A percentile compares a stretch with the other conserved stretches of the same genome.
Evolutionary conservation across 192 early-diverging fungal species (phyloP).

Genomic region (Backusella tuberculispora): DNA sequence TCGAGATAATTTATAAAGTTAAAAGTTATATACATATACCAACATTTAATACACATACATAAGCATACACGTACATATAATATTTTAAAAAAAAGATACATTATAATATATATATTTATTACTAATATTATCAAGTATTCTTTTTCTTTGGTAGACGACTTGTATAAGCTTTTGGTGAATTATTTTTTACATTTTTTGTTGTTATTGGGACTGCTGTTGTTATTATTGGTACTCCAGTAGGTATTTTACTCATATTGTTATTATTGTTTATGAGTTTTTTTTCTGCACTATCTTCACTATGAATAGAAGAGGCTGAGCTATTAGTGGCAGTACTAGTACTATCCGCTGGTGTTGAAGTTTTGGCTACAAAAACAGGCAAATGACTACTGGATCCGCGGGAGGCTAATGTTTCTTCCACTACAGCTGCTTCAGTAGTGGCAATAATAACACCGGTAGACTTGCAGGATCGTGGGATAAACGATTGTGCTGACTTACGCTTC

Average conservation of each 20-base stretch:
- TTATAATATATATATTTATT: background rate
- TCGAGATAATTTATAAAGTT: too few relatives aligned
- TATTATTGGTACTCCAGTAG: background rate
- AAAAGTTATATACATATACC: too few relatives aligned
- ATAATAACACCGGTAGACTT: background rate
- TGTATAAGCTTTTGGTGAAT: background rate
- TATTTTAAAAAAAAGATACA: background rate
- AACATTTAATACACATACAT: too few relatives aligned
- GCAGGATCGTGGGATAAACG: constrained; percentile 7
- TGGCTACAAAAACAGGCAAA: background rate
- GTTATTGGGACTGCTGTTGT: too few relatives aligned
- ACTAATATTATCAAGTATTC: background rate
- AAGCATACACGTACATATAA: background rate
- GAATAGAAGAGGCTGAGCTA: background rate
- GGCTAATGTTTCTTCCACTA: background rate
- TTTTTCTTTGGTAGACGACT: constrained; percentile 8
- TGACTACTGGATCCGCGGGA: constrained; percentile 1
- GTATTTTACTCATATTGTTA: background rate
- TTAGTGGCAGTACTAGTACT: background rate
- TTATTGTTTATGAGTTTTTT: background rate
- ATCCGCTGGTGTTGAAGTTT: background rate
- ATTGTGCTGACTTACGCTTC: background rate
- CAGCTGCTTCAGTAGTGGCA: background rate
- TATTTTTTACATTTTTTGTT: constrained; percentile 9
- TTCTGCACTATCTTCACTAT: background rate